A percentile compares a stretch with the other conserved stretches of the same genome.
These are phyloP conservation scores for Digitaria exilis DNA, from an alignment of 202 grass and related monocot genomes.

Conservation along the genomic window DNA sequence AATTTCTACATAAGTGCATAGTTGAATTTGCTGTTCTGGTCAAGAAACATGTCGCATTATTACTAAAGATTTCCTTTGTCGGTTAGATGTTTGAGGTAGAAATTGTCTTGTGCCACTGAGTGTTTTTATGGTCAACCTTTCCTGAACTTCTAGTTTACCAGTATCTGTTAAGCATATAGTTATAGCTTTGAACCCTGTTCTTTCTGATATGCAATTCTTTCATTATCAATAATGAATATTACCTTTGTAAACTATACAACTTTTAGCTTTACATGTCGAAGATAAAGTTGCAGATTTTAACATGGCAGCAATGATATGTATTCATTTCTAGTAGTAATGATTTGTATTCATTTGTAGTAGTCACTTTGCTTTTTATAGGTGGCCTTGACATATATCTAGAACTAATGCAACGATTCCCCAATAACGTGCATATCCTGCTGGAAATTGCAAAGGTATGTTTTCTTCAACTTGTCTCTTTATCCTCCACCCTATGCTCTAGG, in stretches of 20 bases:
- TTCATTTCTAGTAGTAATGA: slow-evolving; percentile 12
- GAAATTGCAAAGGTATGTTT: slow-evolving; percentile 87
- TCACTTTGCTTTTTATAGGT: slow-evolving; percentile 57
- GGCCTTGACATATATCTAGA: slow-evolving; percentile 90
- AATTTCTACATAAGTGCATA: background rate
- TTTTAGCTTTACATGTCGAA: background rate
- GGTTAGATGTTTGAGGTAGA: background rate
- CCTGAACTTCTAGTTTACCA: background rate
- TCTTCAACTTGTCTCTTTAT: slow-evolving; percentile 8
- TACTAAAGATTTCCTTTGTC: background rate
- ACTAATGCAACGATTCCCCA: slow-evolving; percentile 85
- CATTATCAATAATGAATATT: background rate
- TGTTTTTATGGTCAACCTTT: slow-evolving; percentile 6
- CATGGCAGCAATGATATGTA: background rate
- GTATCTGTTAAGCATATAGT: background rate
- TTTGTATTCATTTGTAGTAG: slow-evolving; percentile 11
- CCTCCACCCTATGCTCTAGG: background rate
- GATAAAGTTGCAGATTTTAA: slow-evolving; percentile 35
- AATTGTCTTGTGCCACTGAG: background rate
- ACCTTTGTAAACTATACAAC: background rate
- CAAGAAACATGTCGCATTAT: slow-evolving; percentile 9
- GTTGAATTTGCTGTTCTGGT: slow-evolving; percentile 4
- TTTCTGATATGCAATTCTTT: background rate
- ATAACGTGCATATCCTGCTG: slow-evolving; percentile 88
- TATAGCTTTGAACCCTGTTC: background rate